phyloP scores from a whole-genome alignment of 352 stramenopile genomes.

The Blastocystis sp. region DNA sequence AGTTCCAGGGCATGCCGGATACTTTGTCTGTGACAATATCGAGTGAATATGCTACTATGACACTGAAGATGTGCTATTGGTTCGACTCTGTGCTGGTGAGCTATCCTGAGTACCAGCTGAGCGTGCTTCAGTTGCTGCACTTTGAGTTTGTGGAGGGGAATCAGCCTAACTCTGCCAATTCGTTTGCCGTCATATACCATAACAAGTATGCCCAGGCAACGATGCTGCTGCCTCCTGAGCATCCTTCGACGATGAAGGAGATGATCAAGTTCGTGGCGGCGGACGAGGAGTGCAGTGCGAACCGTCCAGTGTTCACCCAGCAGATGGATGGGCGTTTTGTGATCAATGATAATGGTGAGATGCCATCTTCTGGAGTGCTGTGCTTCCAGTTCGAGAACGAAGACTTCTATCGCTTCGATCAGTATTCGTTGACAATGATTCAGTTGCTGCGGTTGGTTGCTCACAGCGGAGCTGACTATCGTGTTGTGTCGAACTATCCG shows the following conservation, averaged over 20 bases:
- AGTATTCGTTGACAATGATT: constrained; percentile 36
- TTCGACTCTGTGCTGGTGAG: constrained; percentile 41
- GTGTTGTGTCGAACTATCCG: constrained; percentile 17
- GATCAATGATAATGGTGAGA: constrained; percentile 49
- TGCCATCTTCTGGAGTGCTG: not conserved
- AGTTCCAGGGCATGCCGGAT: not conserved
- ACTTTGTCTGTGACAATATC: not conserved
- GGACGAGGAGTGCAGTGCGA: constrained; percentile 2
- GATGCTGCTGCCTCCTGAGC: not conserved
- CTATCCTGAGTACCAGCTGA: constrained; percentile 37
- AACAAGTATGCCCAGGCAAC: constrained; percentile 39
- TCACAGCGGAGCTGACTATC: not conserved
- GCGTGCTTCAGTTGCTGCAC: constrained; percentile 20
- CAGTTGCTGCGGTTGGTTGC: not conserved
- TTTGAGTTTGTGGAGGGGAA: constrained; percentile 36
- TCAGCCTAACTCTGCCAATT: not conserved
- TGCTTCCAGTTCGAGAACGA: constrained; percentile 57
- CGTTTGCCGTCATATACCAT: constrained; percentile 16
- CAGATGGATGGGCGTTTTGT: not conserved
- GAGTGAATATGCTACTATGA: not conserved
- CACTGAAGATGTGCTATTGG: constrained; percentile 54
- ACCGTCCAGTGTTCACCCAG: constrained; percentile 18
- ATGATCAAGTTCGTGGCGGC: constrained; percentile 27
- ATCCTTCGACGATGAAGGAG: not conserved
- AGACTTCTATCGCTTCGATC: constrained; percentile 41